Percentiles rank a stretch among this genome's conserved stretches.
Conservation (phyloP, 2,329 filamentous ascomycete species). For the Metarhizium rileyi region DNA sequence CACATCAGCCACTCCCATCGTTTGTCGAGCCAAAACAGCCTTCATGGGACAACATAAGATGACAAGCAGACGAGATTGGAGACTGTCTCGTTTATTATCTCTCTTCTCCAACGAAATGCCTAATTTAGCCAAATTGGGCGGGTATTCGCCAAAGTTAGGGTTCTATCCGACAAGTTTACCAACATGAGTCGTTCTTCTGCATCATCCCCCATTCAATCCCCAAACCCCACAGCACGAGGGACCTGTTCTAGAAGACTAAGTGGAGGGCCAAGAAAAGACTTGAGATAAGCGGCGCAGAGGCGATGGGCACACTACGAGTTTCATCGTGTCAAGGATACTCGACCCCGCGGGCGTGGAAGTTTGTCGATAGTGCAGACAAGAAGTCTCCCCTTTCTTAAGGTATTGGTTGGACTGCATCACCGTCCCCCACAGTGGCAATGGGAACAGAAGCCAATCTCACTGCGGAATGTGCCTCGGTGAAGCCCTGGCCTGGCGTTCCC, state of each 20-base stretch:
- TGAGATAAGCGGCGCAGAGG: conserved; percentile 1
- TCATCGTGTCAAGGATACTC: too few species aligned
- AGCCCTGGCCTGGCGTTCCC: too few species aligned
- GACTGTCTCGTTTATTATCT: too few species aligned
- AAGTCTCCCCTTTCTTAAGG: too few species aligned
- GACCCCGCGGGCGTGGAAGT: too few species aligned
- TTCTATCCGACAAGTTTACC: background rate
- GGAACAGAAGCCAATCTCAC: background rate
- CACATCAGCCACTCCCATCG: background rate
- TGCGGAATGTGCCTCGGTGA: too few species aligned
- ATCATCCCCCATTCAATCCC: background rate
- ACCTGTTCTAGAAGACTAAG: background rate
- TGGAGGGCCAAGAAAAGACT: background rate
- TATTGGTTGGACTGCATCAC: too few species aligned
- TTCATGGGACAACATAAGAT: too few species aligned
- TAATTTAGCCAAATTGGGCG: background rate
- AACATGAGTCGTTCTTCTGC: background rate
- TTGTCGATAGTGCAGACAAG: too few species aligned
- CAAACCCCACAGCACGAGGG: background rate
- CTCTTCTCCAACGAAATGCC: background rate
- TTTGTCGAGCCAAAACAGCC: too few species aligned
- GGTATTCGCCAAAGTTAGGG: background rate
- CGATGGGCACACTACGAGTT: background rate
- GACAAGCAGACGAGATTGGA: too few species aligned
- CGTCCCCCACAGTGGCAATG: background rate